These are phyloP conservation scores for Raphanus sativus DNA, from an alignment of 345 rosid genomes.

Conservation along the genomic window DNA sequence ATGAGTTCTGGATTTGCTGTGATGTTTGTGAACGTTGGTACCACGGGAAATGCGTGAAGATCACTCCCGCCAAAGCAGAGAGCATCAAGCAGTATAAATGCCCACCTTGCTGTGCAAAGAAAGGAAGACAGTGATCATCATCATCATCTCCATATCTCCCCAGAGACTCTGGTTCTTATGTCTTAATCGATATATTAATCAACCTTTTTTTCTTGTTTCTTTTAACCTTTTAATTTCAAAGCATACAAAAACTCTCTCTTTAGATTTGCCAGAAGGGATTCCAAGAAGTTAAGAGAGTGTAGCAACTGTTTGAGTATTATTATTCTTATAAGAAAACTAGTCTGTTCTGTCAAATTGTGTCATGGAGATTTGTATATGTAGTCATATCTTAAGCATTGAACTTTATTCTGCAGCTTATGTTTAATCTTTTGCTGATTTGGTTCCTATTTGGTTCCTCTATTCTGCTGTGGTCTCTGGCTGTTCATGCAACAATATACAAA, in stretches of 20 bases:
- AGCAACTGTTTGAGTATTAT: conserved; percentile 34
- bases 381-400: conserved; percentile 28
- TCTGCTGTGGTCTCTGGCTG: not conserved
- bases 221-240: conserved; percentile 26
- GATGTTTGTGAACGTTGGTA: conserved; percentile 84
- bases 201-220: not conserved
- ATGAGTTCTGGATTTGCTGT: conserved; percentile 87
- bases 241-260: conserved; percentile 38
- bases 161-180: conserved; percentile 29
- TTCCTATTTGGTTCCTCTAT: too few relatives aligned
- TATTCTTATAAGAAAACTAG: conserved; percentile 27
- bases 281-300: conserved; percentile 35
- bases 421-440: not conserved
- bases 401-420: not conserved
- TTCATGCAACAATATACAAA: not conserved
- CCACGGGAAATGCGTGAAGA: conserved; percentile 84
- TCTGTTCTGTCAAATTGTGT: conserved; percentile 26
- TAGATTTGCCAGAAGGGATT: conserved; percentile 24
- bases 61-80: conserved; percentile 83
- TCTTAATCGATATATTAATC: conserved; percentile 29
- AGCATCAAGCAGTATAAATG: conserved; percentile 84
- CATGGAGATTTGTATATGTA: conserved; percentile 28
- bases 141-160: not conserved
- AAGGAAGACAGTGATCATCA: conserved; percentile 48
- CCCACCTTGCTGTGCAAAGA: conserved; percentile 82